Percentiles rank a stretch among this genome's conserved stretches.
Evolutionary conservation across 495 filamentous ascomycete species (phyloP).

Genomic region (Astrothelium subdiscretum): DNA sequence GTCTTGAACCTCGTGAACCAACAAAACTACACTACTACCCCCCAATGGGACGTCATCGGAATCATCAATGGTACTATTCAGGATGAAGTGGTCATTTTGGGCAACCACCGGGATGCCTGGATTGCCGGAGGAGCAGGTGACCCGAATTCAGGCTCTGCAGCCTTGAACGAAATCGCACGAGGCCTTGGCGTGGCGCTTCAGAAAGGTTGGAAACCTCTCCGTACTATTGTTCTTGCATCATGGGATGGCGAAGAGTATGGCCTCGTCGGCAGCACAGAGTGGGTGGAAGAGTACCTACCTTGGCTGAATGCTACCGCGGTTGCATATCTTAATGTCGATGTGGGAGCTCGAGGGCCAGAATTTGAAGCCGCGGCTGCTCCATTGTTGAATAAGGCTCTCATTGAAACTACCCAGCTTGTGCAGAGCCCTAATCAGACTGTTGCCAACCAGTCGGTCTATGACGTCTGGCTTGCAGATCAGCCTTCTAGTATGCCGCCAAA

Average conservation of each 20-base stretch:
- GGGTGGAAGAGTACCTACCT: constrained; percentile 73
- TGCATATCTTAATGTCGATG: constrained; percentile 64
- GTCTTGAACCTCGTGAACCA: constrained; percentile 75
- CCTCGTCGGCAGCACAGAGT: constrained; percentile 59
- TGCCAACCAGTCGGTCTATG: constrained; percentile 52
- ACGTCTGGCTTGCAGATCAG: constrained; percentile 32
- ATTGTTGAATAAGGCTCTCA: constrained; percentile 63
- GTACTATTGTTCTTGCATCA: constrained; percentile 58
- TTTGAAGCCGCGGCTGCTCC: constrained; percentile 58
- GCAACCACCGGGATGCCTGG: constrained; percentile 95
- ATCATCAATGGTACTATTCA: constrained; percentile 82
- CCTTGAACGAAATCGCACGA: constrained; percentile 31
- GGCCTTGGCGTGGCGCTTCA: constrained; percentile 24
- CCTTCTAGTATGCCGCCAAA: background rate
- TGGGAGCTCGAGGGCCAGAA: constrained; percentile 41
- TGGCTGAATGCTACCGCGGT: constrained; percentile 50
- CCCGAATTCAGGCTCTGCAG: constrained; percentile 34
- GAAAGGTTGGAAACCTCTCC: constrained; percentile 30
- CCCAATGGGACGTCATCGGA: constrained; percentile 91
- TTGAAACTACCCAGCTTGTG: constrained; percentile 56
- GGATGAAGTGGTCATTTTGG: constrained; percentile 82
- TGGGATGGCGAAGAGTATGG: constrained; percentile 72
- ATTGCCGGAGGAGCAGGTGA: constrained; percentile 52
- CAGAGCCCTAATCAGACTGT: constrained; percentile 66
- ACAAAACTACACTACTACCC: constrained; percentile 80